Evolutionary conservation across 345 rosid genomes (phyloP).

Genomic region (Salix koriyanagi): DNA sequence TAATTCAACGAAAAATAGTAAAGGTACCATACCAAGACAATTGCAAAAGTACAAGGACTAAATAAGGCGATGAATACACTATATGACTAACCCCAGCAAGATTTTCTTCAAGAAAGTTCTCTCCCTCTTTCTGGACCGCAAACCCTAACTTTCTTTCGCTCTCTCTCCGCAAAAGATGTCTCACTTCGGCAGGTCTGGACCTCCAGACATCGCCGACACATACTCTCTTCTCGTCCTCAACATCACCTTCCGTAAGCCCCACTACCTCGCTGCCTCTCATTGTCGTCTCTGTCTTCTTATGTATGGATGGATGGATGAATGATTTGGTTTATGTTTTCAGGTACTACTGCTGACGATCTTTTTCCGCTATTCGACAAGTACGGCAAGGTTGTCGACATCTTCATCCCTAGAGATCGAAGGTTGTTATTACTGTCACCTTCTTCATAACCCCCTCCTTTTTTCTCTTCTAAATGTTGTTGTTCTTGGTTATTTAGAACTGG

Average conservation of each 20-base stretch:
- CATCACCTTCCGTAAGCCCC: slow-evolving; percentile 66
- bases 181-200: slow-evolving; percentile 77
- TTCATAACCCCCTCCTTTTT: background rate
- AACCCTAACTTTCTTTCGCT: slow-evolving; percentile 7
- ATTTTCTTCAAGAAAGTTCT: background rate
- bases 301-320: background rate
- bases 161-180: slow-evolving; percentile 39
- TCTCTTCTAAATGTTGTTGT: background rate
- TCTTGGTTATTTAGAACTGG: slow-evolving; percentile 40
- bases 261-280: background rate
- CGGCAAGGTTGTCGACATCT: slow-evolving; percentile 81
- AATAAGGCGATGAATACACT: no score
- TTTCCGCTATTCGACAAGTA: slow-evolving; percentile 84
- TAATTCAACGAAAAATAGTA: no score
- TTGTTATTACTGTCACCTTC: background rate
- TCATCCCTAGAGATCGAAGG: slow-evolving; percentile 89
- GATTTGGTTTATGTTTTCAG: slow-evolving; percentile 26
- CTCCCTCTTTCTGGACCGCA: background rate
- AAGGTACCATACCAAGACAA: no score
- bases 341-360: slow-evolving; percentile 81
- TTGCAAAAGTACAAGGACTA: no score
- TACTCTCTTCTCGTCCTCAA: slow-evolving; percentile 72
- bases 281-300: background rate
- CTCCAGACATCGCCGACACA: slow-evolving; percentile 67
- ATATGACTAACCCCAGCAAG: no score